Conservation (phyloP, 768 basidiomycete genomes). For the Cystofilobasidium capitatum region DNA sequence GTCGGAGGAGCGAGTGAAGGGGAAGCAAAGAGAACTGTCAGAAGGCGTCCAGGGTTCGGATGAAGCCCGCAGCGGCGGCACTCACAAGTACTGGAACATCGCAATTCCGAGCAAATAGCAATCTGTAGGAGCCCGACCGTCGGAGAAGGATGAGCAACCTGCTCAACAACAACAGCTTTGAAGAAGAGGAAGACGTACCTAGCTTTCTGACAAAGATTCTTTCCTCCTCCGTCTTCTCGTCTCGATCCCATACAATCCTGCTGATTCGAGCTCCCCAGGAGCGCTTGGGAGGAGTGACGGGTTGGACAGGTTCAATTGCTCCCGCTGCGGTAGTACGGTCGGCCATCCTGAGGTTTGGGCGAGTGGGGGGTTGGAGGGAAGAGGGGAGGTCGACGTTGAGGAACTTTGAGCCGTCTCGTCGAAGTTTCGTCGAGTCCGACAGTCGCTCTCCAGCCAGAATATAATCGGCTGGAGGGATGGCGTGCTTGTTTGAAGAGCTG, state of each 20-base stretch:
- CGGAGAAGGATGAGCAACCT: too few species aligned
- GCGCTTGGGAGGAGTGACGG: not conserved
- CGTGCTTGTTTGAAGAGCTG: too few species aligned
- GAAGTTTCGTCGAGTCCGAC: too few species aligned
- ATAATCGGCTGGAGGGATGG: too few species aligned
- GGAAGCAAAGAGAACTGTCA: too few species aligned
- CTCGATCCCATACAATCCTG: not conserved
- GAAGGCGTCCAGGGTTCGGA: too few species aligned
- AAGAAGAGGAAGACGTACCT: not conserved
- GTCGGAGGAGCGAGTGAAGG: too few species aligned
- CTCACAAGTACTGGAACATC: not conserved
- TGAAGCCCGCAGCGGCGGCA: too few species aligned
- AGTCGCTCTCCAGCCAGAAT: too few species aligned
- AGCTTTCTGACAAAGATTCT: not conserved
- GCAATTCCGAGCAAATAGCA: not conserved
- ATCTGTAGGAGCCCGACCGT: too few species aligned
- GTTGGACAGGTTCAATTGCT: not conserved
- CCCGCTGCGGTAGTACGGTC: not conserved
- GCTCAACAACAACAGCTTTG: too few species aligned
- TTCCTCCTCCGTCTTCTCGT: constrained; percentile 3
- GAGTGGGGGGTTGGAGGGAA: not conserved
- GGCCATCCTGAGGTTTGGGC: not conserved
- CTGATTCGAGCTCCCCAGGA: not conserved
- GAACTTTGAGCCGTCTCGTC: not conserved
- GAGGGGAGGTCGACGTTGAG: not conserved